Base-by-base conservation (phyloP, 1,139 yeast genomes). In the Eremothecium coryli region DNA sequence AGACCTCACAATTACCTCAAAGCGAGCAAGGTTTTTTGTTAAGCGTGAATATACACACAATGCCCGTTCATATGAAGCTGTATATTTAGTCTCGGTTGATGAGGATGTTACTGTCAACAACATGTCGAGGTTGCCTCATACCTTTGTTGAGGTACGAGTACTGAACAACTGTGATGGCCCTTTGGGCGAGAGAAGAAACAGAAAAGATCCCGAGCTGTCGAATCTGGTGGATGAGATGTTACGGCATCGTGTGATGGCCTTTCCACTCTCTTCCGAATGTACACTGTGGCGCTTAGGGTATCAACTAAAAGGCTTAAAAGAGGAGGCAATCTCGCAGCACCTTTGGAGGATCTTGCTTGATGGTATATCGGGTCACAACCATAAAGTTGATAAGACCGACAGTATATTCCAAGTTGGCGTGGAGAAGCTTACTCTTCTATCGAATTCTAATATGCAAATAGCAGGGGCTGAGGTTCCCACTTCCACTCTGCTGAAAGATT, bases 21-120 rank as follows among this genome's bases (percentile, higher is more conserved):
- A 67, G 41, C 60, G 78, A 37, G 50, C 74, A n/a, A 61, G 84
- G 32, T 77, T 68, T 53, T 27, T 27, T 16, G 22, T 18, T n/a
- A 27, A 17, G 14, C 20, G 22, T n/a, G 22, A 27, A n/a, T n/a
- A 9, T n/a, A 24, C 29, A 3, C 54, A 64, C 31, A 41, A 50
- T 5, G 40, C 33, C 5, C 28, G 31, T 2, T 37, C 38, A 3
- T 9, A 2, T 11, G 22, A 14, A 12, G 23, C 33, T 23, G 33
- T 18, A 13, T 50, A 45, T 33, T 29, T 50, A 18, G 33, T 53
- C 8, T 41, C 52, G 6, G 17, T 54, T 21, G 56, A 52, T 32
- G 54, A 53, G 29, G 39, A 43, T 17, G 49, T 52, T 14, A 17
- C 35, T 2, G 27, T 45, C 11, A 37, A 42, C 18, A 33, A 35